A percentile compares a stretch with the other conserved stretches of the same genome.
These are phyloP conservation scores for Syzygium aqueum DNA, from an alignment of 345 rosid species.

Conservation along the genomic window DNA sequence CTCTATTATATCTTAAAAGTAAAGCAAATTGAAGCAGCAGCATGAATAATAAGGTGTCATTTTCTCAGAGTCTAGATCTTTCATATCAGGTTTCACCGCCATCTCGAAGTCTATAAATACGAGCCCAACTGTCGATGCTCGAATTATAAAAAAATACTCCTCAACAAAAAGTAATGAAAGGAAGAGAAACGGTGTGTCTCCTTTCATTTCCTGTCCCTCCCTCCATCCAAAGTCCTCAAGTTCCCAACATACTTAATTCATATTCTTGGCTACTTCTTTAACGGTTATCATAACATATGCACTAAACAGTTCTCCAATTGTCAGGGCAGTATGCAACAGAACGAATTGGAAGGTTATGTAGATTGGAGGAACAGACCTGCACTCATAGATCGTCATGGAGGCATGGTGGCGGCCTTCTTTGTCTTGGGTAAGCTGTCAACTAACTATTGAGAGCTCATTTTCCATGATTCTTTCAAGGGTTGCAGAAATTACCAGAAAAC, in stretches of 20 bases:
- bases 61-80: slow-evolving; percentile 35
- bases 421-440: slow-evolving; percentile 17
- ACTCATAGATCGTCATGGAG: slow-evolving; percentile 54
- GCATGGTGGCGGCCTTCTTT: slow-evolving; percentile 74
- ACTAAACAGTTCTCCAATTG: background rate
- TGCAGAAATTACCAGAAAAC: background rate
- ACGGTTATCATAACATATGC: background rate
- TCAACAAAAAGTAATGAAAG: background rate
- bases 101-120: slow-evolving; percentile 19
- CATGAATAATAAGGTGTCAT: slow-evolving; percentile 7
- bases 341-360: slow-evolving; percentile 34
- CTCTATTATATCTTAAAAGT: background rate
- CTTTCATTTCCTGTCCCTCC: background rate
- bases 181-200: slow-evolving; percentile 23
- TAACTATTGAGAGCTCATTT: background rate
- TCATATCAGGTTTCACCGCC: slow-evolving; percentile 41
- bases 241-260: background rate
- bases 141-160: background rate
- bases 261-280: background rate
- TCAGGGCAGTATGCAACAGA: slow-evolving; percentile 41
- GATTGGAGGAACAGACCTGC: slow-evolving; percentile 73
- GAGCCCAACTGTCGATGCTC: background rate
- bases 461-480: background rate
- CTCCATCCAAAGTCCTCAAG: background rate
- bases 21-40: background rate